Evolutionary conservation across 1,284 basidiomycete species (phyloP).

Genomic region (Entoloma clypeatum): DNA sequence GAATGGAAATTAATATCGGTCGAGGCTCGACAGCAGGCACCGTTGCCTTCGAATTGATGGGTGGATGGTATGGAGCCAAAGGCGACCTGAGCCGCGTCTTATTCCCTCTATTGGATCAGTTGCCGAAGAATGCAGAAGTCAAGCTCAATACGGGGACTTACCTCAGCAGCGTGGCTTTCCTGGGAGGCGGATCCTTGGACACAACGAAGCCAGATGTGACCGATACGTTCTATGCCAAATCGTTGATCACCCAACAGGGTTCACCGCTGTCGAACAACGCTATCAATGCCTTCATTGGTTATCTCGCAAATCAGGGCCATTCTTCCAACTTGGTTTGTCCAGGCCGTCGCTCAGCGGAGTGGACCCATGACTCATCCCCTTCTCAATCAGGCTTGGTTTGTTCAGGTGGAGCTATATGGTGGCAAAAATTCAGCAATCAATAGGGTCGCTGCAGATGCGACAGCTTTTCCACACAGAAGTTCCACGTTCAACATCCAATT

Average conservation of each 20-base stretch:
- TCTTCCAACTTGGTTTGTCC: conserved; percentile 27
- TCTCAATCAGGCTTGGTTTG: conserved; percentile 35
- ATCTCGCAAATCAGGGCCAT: conserved; percentile 34
- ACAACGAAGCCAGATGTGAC: conserved; percentile 29
- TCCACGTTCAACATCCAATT: conserved; percentile 40
- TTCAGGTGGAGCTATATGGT: conserved; percentile 40
- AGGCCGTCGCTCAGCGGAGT: not conserved
- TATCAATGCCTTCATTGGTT: conserved; percentile 29
- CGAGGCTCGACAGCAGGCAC: conserved; percentile 26
- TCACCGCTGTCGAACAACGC: conserved; percentile 32
- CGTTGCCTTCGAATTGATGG: conserved; percentile 28
- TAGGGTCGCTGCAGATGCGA: conserved; percentile 29
- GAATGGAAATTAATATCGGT: conserved; percentile 31
- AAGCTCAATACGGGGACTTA: conserved; percentile 28
- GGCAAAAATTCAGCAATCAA: conserved; percentile 40
- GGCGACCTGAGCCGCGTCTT: conserved; percentile 25
- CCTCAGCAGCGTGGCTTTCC: conserved; percentile 29
- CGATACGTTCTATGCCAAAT: conserved; percentile 48
- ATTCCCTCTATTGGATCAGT: conserved; percentile 28
- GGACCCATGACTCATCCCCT: not conserved
- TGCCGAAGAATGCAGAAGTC: conserved; percentile 22
- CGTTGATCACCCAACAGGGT: conserved; percentile 36
- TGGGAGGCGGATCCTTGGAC: conserved; percentile 31
- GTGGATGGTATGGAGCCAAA: conserved; percentile 31
- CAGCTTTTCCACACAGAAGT: conserved; percentile 38